A percentile compares a stretch with the other conserved stretches of the same genome.
phyloP scores from a whole-genome alignment of 257 asterid species.

The Asclepias syriaca region DNA sequence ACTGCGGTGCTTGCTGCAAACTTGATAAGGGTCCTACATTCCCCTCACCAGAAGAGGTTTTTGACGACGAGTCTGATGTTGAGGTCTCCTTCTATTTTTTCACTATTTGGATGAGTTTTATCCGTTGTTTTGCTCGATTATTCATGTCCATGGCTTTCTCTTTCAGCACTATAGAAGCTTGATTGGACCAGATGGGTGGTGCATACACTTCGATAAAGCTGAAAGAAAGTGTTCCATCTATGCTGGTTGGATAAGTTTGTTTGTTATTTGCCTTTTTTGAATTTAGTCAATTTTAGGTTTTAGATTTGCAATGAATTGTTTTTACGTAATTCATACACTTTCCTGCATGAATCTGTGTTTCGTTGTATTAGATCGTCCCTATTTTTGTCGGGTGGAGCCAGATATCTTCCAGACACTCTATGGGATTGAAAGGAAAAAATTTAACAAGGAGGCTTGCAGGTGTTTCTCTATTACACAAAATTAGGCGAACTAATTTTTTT shows the following conservation, averaged over 20 bases:
- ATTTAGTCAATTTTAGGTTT: not conserved
- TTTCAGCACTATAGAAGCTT: constrained; percentile 65
- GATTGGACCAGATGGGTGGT: constrained; percentile 96
- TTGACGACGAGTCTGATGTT: constrained; percentile 70
- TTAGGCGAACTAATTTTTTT: not conserved
- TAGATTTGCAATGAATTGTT: not conserved
- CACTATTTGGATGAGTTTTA: not conserved
- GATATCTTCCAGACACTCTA: constrained; percentile 52
- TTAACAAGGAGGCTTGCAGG: constrained; percentile 99
- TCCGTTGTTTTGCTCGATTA: not conserved
- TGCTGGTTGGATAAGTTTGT: constrained; percentile 39
- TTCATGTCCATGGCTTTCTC: constrained; percentile 18
- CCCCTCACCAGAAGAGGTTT: constrained; percentile 75
- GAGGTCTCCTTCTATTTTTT: constrained; percentile 39
- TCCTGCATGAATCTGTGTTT: not conserved
- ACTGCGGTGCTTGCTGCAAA: constrained; percentile 96
- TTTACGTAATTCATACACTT: not conserved
- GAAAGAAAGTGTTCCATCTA: constrained; percentile 76
- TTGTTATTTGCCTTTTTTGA: not conserved
- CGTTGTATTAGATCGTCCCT: constrained; percentile 53
- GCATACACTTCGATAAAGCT: constrained; percentile 74
- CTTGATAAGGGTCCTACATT: constrained; percentile 78
- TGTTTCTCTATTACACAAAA: constrained; percentile 10
- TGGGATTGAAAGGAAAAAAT: constrained; percentile 70
- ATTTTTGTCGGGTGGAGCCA: constrained; percentile 89